Conservation (phyloP, 176 grass and related monocot genomes). For the Stipa capillata region DNA sequence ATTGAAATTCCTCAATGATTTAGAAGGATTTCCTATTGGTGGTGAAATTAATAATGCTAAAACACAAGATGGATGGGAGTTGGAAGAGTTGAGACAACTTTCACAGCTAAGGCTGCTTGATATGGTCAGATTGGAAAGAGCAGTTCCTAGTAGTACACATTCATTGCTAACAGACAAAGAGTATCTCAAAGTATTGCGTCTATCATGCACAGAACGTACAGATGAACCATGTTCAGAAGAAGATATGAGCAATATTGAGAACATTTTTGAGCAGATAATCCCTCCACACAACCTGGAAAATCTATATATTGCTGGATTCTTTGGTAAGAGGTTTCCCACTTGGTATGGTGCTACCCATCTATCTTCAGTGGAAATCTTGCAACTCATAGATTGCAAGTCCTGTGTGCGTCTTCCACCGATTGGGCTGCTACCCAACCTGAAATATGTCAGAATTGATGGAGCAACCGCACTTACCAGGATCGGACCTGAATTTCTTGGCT, state of each 20-base stretch:
- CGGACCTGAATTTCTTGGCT: background rate
- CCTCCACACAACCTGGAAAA: background rate
- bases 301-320: background rate
- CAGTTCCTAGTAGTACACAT: background rate
- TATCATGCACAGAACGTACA: too few relatives aligned
- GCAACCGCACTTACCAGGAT: background rate
- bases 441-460: background rate
- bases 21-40: background rate
- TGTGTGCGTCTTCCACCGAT: background rate
- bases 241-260: background rate
- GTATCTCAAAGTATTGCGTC: background rate
- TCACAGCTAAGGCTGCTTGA: background rate
- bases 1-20: background rate
- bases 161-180: background rate
- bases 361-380: background rate
- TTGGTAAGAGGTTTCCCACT: background rate
- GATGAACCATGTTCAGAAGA: background rate
- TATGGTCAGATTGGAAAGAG: slow-evolving; percentile 9
- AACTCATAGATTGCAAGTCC: background rate
- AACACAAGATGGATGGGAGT: background rate
- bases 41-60: background rate
- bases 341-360: background rate
- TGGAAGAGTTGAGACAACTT: slow-evolving; percentile 25
- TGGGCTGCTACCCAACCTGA: background rate
- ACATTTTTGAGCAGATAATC: background rate